Base-by-base conservation (phyloP, 2,329 filamentous ascomycete species). In the Hypoxylon sp. region DNA sequence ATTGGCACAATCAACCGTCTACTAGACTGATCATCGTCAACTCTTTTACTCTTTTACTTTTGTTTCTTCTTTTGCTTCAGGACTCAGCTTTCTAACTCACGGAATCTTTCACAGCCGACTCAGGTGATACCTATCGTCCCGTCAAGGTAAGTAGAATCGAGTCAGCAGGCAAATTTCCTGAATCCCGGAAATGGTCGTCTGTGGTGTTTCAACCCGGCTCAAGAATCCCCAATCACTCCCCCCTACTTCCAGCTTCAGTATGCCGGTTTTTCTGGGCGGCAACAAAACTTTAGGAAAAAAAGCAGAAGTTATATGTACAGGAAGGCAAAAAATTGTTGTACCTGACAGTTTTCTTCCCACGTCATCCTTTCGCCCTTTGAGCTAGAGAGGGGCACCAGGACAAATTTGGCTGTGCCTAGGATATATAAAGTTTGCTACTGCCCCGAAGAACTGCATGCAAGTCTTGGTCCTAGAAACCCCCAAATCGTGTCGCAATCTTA, bases 51-150 rank as follows among this genome's bases (percentile, higher is more conserved):
- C 55, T 47, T 56, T 48, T 44, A 43, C 53, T 60, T 49, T 52
- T 50, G 6, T 42, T 54, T 56, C 53, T 64, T 59, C 32, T 61
- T 55, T 61, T 58, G 62, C 52, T 58, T 63, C 56, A 52, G 57
- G 47, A 50, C 43, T 21, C 40, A 58, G 54, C 54, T 37, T 69
- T 75, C 74, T 79, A 74, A 76, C 74, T 64, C 57, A 50, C 27
- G 45, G 59, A 66, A 62, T 58, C 57, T 58, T 70, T 60, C 71
- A 65, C 71, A 84, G 81, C 81, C 70, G 81, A 84, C 66, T 77
- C 79, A 64, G 78, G 78, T 71, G 81, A 84, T 67, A 84, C 74
- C 60, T 84, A 84, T 71, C 80, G 81, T 70, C 79, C 81, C 67
- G 81, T 71, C 59, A 70, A 62, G 52, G 36, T 59, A 50, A 54